Base-by-base conservation (phyloP, 306 rosid species). In the Sophora flavescens region DNA sequence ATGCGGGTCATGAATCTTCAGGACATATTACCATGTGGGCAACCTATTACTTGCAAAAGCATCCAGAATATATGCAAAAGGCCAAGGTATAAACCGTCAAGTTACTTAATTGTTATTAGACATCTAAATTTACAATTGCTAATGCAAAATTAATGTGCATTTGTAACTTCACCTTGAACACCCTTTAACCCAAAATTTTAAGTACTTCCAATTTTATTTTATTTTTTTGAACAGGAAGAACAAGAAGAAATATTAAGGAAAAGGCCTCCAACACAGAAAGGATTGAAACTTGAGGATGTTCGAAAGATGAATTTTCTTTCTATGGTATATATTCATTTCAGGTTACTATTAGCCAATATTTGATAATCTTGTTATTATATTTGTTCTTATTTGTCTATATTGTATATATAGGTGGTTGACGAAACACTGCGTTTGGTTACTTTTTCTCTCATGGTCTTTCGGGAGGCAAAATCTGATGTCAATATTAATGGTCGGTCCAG, bases 11-110 rank as follows among this genome's bases (percentile, higher is more conserved):
- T 75, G 98, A 94, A 52, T 94, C 98, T 76, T 94, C 97, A 0
- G 98, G 96, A 6, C 98, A 94, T 68, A 94, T 78, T 11, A 88
- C 91, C 3, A 92, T 94, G 98, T 94, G 98, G 98, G 85, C 97
- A 6, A 63, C 84, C 22, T 35, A 74, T 71, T 89, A 79, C 57
- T 82, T 94, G 5, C 86, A 90, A 56, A 57, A 75, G 53, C 89
- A 90, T 63, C 96, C 95, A 0, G 88, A 94, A 68, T 79, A 47
- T 78, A 73, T 88, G 38, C 75, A 80, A 66, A 89, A 84, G 78
- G 98, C 98, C 5, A 94, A 90, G 97, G 98, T 93, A 61, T 61
- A 3, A 4, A 47, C 5, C 4, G 13, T 47, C 41, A 17, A 57
- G 7, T 38, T 28, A 5, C 13, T 70, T 15, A 6, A 16, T 74